Evolutionary conservation across 768 basidiomycete species (phyloP).

Genomic region (Strobilomyces dryophilus): DNA sequence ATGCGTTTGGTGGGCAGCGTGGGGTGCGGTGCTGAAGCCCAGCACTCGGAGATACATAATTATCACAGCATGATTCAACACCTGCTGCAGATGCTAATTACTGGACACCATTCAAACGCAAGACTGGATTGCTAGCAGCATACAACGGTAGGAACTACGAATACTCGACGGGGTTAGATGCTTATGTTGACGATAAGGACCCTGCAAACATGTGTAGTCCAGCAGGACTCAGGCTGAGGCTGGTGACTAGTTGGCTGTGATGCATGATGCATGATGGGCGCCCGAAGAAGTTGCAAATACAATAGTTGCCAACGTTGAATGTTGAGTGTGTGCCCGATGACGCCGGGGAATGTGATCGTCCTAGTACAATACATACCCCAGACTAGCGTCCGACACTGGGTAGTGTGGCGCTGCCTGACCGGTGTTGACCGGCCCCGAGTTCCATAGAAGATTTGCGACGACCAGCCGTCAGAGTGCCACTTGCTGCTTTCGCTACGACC

Average conservation of each 20-base stretch:
- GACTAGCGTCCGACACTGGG: no score
- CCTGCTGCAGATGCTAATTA: no score
- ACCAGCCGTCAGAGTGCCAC: no score
- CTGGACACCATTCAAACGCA: no score
- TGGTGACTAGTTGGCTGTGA: not conserved
- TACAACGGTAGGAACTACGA: not conserved
- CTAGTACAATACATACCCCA: no score
- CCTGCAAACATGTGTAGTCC: constrained; percentile 16
- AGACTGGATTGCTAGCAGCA: no score
- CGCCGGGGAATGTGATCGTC: not conserved
- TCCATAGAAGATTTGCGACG: no score
- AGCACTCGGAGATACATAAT: no score
- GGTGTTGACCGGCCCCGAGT: no score
- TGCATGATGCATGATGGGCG: not conserved
- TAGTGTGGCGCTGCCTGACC: no score
- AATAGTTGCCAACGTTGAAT: not conserved
- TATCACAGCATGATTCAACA: no score
- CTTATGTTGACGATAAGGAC: not conserved
- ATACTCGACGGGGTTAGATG: not conserved
- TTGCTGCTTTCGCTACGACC: no score
- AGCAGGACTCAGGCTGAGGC: not conserved
- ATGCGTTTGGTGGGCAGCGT: constrained; percentile 5
- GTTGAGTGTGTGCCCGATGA: constrained; percentile 4
- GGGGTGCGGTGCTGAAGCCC: not conserved
- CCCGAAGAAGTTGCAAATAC: not conserved